A percentile compares a stretch with the other conserved stretches of the same genome.
Evolutionary conservation across 495 filamentous ascomycete genomes (phyloP).

Genomic region (Lepidopterella palustris): DNA sequence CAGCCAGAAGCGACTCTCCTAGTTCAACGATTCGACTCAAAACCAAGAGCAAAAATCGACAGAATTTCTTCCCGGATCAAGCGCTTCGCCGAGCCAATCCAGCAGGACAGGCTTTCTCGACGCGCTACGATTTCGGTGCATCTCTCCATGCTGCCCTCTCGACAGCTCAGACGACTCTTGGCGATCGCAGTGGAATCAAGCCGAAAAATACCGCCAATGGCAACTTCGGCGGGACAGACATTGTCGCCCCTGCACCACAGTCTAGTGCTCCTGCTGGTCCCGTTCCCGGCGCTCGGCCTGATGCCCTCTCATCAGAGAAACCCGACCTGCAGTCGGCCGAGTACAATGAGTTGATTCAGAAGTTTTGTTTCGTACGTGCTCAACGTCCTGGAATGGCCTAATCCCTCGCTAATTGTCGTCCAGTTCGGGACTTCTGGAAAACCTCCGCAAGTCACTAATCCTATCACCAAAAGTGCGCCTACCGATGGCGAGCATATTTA

Average conservation of each 20-base stretch:
- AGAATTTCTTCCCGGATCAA: conserved; percentile 30
- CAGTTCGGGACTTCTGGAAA: conserved; percentile 37
- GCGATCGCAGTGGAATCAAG: conserved; percentile 42
- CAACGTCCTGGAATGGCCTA: conserved; percentile 24
- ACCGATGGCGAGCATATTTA: conserved; percentile 24
- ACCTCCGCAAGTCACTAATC: conserved; percentile 21
- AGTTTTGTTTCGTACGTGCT: conserved; percentile 96
- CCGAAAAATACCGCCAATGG: conserved; percentile 16
- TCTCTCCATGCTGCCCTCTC: conserved; percentile 81
- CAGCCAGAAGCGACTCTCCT: conserved; percentile 48
- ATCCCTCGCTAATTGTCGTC: conserved; percentile 28
- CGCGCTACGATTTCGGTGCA: conserved; percentile 87
- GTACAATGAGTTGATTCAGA: conserved; percentile 91
- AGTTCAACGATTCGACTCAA: conserved; percentile 39
- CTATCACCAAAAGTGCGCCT: conserved; percentile 15
- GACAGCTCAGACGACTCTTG: conserved; percentile 49
- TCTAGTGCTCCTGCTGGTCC: conserved; percentile 14
- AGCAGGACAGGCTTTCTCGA: conserved; percentile 72
- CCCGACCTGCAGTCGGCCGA: conserved; percentile 71
- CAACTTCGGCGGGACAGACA: conserved; percentile 27
- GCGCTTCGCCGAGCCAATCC: conserved; percentile 52
- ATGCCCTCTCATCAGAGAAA: conserved; percentile 45
- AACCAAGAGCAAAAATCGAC: conserved; percentile 27
- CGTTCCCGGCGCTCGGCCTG: conserved; percentile 36
- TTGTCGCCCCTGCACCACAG: conserved; percentile 22